Percentiles rank a stretch among this genome's conserved stretches.
phyloP scores from a whole-genome alignment of 2,329 filamentous ascomycete species.

The Trichophyton mentagrophytes region DNA sequence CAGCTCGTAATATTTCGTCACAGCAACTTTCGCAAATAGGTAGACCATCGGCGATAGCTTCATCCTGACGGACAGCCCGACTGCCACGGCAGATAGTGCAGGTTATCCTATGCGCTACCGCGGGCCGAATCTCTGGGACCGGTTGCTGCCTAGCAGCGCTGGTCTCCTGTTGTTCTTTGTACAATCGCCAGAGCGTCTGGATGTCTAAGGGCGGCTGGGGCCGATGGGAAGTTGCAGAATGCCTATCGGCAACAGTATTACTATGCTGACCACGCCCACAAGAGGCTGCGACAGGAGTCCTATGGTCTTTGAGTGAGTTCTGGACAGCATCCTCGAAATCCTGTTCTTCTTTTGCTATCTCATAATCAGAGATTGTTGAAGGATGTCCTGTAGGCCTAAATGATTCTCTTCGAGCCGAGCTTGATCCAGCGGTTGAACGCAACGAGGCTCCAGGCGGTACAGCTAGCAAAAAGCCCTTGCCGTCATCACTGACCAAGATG shows the following conservation, averaged over 20 bases:
- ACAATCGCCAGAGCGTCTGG: not conserved
- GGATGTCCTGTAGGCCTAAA: not conserved
- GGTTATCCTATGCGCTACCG: not conserved
- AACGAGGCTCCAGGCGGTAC: not conserved
- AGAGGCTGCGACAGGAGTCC: not conserved
- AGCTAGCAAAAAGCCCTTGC: not conserved
- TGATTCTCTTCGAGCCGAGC: not conserved
- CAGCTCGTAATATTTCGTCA: constrained; percentile 1
- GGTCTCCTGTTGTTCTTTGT: not conserved
- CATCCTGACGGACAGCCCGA: constrained; percentile 2
- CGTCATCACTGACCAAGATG: not conserved
- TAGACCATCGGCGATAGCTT: constrained; percentile 1
- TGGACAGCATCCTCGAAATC: not conserved
- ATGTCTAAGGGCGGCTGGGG: not conserved
- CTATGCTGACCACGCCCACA: not conserved
- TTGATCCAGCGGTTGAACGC: not conserved
- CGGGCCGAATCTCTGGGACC: not conserved
- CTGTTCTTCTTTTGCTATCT: not conserved
- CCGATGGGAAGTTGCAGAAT: not conserved
- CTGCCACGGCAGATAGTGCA: constrained; percentile 3
- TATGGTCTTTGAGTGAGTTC: not conserved
- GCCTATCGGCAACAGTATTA: not conserved
- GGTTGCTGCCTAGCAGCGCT: not conserved
- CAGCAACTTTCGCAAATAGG: constrained; percentile 7
- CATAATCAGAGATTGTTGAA: not conserved